These are phyloP conservation scores for Ramalina intermedia DNA, from an alignment of 495 filamentous ascomycete genomes.

Conservation along the genomic window DNA sequence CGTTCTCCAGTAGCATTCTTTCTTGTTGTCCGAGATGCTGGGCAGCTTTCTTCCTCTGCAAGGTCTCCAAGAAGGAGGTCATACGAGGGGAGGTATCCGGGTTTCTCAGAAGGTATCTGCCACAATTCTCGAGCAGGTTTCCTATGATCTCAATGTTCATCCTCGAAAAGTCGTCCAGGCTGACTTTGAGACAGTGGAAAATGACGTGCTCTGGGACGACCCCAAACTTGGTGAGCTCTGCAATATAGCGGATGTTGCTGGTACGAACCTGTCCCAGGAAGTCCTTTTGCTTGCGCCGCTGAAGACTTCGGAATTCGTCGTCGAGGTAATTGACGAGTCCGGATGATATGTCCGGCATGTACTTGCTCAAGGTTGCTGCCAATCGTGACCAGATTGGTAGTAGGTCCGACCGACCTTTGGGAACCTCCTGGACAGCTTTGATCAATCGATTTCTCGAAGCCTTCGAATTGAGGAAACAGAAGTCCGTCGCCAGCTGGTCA, in stretches of 20 bases:
- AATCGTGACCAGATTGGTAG: slow-evolving; percentile 83
- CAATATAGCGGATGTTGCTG: slow-evolving; percentile 90
- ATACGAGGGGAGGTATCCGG: slow-evolving; percentile 88
- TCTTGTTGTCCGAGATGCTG: slow-evolving; percentile 93
- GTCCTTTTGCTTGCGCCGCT: slow-evolving; percentile 97
- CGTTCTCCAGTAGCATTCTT: slow-evolving; percentile 96
- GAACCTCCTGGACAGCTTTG: slow-evolving; percentile 86
- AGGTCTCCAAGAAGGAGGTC: slow-evolving; percentile 82
- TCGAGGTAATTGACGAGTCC: slow-evolving; percentile 89
- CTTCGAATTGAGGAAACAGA: slow-evolving; percentile 97
- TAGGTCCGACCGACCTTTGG: slow-evolving; percentile 86
- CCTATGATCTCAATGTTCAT: slow-evolving; percentile 99
- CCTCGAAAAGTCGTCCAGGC: slow-evolving; percentile 90
- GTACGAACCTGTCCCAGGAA: slow-evolving; percentile 88
- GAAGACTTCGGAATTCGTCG: slow-evolving; percentile 90
- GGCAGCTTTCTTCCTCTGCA: slow-evolving; percentile 89
- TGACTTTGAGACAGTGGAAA: slow-evolving; percentile 96
- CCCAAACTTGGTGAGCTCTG: slow-evolving; percentile 94
- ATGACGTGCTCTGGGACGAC: slow-evolving; percentile 97
- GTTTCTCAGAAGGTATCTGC: slow-evolving; percentile 84
- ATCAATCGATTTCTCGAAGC: slow-evolving; percentile 87
- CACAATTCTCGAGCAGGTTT: slow-evolving; percentile 93
- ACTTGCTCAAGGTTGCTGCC: slow-evolving; percentile 82
- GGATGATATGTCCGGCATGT: slow-evolving; percentile 84
- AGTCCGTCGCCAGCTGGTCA: slow-evolving; percentile 84